phyloP scores from a whole-genome alignment of 345 rosid species.

The Gynandropsis gynandra region DNA sequence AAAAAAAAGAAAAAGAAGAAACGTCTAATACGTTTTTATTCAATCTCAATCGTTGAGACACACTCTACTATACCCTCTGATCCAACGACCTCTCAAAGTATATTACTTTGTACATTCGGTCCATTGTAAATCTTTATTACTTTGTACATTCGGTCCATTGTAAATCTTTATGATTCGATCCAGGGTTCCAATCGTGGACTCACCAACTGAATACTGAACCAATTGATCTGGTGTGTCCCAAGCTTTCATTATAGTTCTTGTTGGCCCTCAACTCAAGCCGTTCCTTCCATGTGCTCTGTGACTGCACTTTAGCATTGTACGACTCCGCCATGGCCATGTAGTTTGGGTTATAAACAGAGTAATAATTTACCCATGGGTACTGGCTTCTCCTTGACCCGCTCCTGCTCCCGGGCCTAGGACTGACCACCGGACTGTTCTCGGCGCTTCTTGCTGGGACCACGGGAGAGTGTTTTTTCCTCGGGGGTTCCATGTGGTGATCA shows the following conservation, averaged over 20 bases:
- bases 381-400: conserved; percentile 70
- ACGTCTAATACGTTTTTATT: too few species aligned
- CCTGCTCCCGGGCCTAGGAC: conserved; percentile 44
- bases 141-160: too few species aligned
- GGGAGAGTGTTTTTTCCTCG: conserved; percentile 31
- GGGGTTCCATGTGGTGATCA: conserved; percentile 28
- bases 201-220: conserved; percentile 22
- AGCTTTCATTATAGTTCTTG: too few species aligned
- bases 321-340: conserved; percentile 90
- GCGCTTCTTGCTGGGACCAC: conserved; percentile 36
- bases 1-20: too few species aligned
- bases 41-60: too few species aligned
- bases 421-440: conserved; percentile 66
- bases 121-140: too few species aligned
- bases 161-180: too few species aligned
- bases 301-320: conserved; percentile 70
- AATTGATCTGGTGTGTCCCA: conserved; percentile 27
- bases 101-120: too few species aligned
- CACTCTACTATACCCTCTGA: too few species aligned
- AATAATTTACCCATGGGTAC: conserved; percentile 54
- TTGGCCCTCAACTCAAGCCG: conserved; percentile 53
- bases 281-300: conserved; percentile 91
- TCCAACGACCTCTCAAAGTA: too few species aligned
- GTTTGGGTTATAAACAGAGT: conserved; percentile 58
- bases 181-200: too few species aligned